Conservation (phyloP, 1,284 basidiomycete species). For the Stereum hirsutum region DNA sequence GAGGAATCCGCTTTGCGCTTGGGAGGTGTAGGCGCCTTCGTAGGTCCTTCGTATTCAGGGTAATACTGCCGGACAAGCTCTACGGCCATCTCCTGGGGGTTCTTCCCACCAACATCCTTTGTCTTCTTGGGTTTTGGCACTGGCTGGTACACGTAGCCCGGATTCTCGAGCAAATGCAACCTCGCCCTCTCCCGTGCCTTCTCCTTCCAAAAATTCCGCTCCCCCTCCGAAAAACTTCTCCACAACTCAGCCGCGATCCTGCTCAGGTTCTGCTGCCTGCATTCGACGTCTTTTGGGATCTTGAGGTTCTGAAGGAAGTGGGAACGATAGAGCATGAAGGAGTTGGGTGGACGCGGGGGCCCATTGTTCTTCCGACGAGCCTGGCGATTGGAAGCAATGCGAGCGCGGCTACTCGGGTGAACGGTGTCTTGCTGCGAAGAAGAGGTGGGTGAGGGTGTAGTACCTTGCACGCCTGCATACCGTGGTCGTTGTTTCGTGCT, state of each 20-base stretch:
- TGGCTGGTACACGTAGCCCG: constrained; percentile 37
- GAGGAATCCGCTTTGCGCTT: too few species aligned
- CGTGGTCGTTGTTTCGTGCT: too few species aligned
- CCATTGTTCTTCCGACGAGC: constrained; percentile 20
- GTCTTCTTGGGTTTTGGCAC: constrained; percentile 17
- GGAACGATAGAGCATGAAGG: constrained; percentile 78
- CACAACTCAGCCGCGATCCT: constrained; percentile 44
- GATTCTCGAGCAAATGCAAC: constrained; percentile 31
- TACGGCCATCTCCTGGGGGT: constrained; percentile 1
- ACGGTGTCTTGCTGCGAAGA: too few species aligned
- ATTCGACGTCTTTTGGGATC: constrained; percentile 30
- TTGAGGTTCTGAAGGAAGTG: constrained; percentile 43
- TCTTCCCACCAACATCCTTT: constrained; percentile 1
- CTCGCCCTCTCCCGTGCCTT: constrained; percentile 27
- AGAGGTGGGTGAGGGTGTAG: too few species aligned
- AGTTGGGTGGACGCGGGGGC: constrained; percentile 71
- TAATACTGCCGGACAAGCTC: too few species aligned
- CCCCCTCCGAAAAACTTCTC: constrained; percentile 31
- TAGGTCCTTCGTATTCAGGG: too few species aligned
- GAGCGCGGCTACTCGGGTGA: too few species aligned
- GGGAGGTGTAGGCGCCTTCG: too few species aligned
- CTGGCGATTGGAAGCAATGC: not conserved
- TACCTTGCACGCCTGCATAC: too few species aligned
- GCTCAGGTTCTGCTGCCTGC: constrained; percentile 47
- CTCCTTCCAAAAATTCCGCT: constrained; percentile 35